Evolutionary conservation across 2,329 filamentous ascomycete genomes (phyloP).

Genomic region (Aspergillus ustus): DNA sequence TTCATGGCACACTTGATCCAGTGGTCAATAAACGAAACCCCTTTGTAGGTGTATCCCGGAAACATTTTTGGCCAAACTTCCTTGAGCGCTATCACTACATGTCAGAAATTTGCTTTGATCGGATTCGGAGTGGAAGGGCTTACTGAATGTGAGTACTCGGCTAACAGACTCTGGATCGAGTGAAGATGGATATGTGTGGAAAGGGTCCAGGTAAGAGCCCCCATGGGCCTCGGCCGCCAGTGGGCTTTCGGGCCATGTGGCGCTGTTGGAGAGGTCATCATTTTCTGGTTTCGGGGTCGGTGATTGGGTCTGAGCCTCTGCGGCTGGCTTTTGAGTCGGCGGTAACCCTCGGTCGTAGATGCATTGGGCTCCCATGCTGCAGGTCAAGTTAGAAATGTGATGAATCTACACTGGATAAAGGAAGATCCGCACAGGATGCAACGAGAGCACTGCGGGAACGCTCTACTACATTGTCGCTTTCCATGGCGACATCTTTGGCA

Average conservation of each 20-base stretch:
- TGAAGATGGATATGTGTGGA: neutral
- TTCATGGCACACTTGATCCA: slow-evolving; percentile 6
- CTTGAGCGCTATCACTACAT: neutral
- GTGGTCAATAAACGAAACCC: neutral
- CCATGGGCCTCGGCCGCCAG: neutral
- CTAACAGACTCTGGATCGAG: neutral
- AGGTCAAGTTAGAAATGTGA: neutral
- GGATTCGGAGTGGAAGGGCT: neutral
- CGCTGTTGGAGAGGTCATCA: neutral
- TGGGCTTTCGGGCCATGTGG: neutral
- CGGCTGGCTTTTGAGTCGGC: neutral
- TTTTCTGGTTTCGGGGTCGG: neutral
- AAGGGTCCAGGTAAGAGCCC: slow-evolving; percentile 1
- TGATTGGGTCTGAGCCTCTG: neutral
- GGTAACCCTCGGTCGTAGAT: slow-evolving; percentile 1
- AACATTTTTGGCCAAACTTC: slow-evolving; percentile 9
- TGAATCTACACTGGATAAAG: neutral
- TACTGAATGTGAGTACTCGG: neutral
- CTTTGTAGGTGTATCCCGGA: slow-evolving; percentile 2
- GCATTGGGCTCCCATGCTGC: neutral
- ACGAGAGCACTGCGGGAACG: neutral
- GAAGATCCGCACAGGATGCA: neutral
- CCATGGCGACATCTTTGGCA: slow-evolving; percentile 4
- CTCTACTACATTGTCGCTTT: slow-evolving; percentile 1
- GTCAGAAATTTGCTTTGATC: neutral